Base-by-base conservation (phyloP, 768 basidiomycete genomes). In the Rubroboletus pulcherrimus region DNA sequence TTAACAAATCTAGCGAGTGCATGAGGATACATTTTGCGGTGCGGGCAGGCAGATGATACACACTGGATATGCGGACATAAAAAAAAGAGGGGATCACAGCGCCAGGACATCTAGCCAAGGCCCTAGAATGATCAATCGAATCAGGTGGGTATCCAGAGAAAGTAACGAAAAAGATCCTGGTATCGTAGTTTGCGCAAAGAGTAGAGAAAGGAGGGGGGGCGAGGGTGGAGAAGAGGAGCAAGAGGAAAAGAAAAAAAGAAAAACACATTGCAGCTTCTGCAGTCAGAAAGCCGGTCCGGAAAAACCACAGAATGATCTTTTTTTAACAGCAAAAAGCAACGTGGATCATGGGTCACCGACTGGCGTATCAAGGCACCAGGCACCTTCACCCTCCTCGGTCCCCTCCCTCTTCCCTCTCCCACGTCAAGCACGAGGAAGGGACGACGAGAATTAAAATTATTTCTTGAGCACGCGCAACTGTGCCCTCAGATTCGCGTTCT, bases 401-500 rank as follows among this genome's bases (percentile, higher is more conserved):
- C 31, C 40, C 24, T 21, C 7, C 21, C 35, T 35, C 17, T 15
- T 15, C n/a, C n/a, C 15, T 14, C 12, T 41, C 48, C 37, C 44
- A 33, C 6, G 30, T 30, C 41, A 17, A 46, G 26, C 12, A 4
- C 7, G 24, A 33, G 7, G 6, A 39, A 15, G 24, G 10, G 6
- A 43, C 26, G 11, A 43, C 12, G 44, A n/a, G 6, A 19, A n/a
- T 19, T 4, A n/a, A 2, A 17, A 38, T 60, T 26, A 70, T 43
- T 56, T 66, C 51, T 82, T 86, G 58, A 77, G 69, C 24, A 78
- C 78, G 49, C 90, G 79, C 61, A 93, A 63, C 70, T 93, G 91
- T 33, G 84, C 81, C 42, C 87, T 79, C 56, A 93, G 66, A 38
- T 70, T 82, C 39, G 74, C 77, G 64, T 93, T 93, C 73, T 93